Evolutionary conservation across 169 alveolate species (phyloP), one percentile per base, ranked within the genome.

Genomic region (Cryptosporidium sp.): DNA sequence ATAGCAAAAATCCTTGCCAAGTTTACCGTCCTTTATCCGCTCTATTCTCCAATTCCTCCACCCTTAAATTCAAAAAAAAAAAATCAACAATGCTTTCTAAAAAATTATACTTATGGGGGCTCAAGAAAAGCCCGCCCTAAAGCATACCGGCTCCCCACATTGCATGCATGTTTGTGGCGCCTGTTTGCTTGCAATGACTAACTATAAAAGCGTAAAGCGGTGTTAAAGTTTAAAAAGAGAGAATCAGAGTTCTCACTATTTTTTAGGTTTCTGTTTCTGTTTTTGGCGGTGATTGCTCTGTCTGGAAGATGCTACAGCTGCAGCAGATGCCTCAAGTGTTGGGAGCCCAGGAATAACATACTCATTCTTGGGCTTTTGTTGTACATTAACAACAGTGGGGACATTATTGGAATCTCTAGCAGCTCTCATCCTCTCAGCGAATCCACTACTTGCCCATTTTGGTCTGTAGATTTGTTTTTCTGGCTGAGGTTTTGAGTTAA

Each of bases 371-470:
- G 86, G 44, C 16, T 65, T 80, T 16, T 26, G 33, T 8, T 80
- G 80, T 5, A 29, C 61, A 23, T 60, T 61, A 18, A 44, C 68
- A 8, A 45, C 75, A 26, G 45, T 80, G 8, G 89, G 75, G 7
- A 42, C 45, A 33, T 62, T 42, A 33, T 80, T 60, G 31, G 68
- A 44, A 45, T 65, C 89, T 14, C 89, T 51, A 5, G 89, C 89
- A 16, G 75, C 89, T 18, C 89, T 80, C 89, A 80, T 80, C 31
- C 44, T 80, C 39, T 80, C 89, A n/a, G 89, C 89, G 44, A 80
- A 80, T 14, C 65, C 89, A 31, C 89, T 80, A 26, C 80, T 80
- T 16, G 89, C 89, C 89, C 89, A 80, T 45, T 65, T 80, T 4
- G 89, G 89, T 42, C 89, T 58, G 35, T 80, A 80, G 12, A 80